Percentiles rank a stretch among this genome's conserved stretches.
Evolutionary conservation across 106 monocot genomes (phyloP).

Genomic region (Posidonia australis): DNA sequence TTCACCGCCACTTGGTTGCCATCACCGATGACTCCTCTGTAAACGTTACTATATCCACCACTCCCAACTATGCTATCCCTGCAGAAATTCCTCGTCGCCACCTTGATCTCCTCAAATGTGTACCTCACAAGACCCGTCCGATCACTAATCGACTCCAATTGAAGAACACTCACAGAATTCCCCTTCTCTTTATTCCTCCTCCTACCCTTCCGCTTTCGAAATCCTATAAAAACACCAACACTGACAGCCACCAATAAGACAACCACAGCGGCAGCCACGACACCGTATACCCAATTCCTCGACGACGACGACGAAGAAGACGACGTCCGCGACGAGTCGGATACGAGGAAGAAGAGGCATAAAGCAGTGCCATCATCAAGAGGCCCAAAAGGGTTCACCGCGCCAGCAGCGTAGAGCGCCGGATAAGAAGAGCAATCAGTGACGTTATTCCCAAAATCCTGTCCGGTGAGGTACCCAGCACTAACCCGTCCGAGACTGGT

Average conservation of each 20-base stretch:
- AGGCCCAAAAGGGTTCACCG: conserved; percentile 43
- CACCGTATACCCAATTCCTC: conserved; percentile 27
- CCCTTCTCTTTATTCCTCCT: conserved; percentile 5
- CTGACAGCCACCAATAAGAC: conserved; percentile 13
- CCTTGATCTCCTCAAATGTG: conserved; percentile 60
- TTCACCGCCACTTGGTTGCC: conserved; percentile 51
- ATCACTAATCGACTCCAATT: conserved; percentile 39
- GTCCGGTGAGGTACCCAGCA: conserved; percentile 43
- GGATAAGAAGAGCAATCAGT: conserved; percentile 48
- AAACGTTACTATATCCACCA: conserved; percentile 67
- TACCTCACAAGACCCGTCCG: conserved; percentile 57
- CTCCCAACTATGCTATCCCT: conserved; percentile 45
- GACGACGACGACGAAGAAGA: not conserved
- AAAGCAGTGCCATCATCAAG: conserved; percentile 33
- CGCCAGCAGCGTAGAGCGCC: conserved; percentile 57
- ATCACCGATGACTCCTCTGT: conserved; percentile 40
- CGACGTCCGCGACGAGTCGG: not conserved
- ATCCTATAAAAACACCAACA: conserved; percentile 2
- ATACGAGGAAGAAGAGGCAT: conserved; percentile 48
- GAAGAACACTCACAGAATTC: conserved; percentile 1
- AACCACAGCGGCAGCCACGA: conserved; percentile 15
- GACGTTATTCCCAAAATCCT: conserved; percentile 37
- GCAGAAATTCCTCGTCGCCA: conserved; percentile 53
- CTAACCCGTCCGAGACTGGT: conserved; percentile 34
- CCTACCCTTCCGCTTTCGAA: not conserved